phyloP scores from a whole-genome alignment of 345 rosid genomes.

The Excoecaria agallocha region DNA sequence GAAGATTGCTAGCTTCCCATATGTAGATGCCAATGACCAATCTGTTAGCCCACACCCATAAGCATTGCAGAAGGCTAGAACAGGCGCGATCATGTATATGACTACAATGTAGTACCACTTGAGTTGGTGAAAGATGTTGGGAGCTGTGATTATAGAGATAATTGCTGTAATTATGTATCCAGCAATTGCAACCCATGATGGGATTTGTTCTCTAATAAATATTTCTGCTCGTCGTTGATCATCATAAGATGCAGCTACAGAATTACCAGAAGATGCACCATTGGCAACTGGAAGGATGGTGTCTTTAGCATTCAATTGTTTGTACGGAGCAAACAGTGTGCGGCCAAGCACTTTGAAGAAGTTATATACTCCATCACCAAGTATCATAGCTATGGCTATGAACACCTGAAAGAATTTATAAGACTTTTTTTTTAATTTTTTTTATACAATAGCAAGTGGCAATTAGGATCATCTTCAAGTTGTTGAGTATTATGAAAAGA shows the following conservation, averaged over 20 bases:
- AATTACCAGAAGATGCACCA: background rate
- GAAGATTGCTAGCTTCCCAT: conserved; percentile 78
- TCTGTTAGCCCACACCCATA: conserved; percentile 88
- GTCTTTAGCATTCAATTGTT: conserved; percentile 36
- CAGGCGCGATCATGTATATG: conserved; percentile 60
- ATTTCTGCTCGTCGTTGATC: conserved; percentile 56
- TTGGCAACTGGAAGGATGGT: conserved; percentile 37
- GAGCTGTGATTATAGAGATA: conserved; percentile 48
- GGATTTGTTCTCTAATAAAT: conserved; percentile 79
- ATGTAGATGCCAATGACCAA: conserved; percentile 82
- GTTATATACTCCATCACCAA: conserved; percentile 81
- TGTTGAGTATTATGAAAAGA: background rate
- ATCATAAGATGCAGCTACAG: conserved; percentile 37
- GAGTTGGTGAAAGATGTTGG: conserved; percentile 60
- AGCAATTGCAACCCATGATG: conserved; percentile 57
- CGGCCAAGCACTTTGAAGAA: conserved; percentile 62
- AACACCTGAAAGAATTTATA: conserved; percentile 49
- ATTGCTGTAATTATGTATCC: conserved; percentile 54
- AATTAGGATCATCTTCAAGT: background rate
- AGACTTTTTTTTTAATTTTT: background rate
- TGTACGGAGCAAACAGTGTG: conserved; percentile 48
- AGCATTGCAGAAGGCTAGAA: conserved; percentile 75
- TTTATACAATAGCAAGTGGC: too few species aligned
- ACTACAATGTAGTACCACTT: conserved; percentile 73
- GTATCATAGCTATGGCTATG: conserved; percentile 72